Evolutionary conservation across 352 stramenopile species (phyloP).

Genomic region (Aphanomyces astaci): DNA sequence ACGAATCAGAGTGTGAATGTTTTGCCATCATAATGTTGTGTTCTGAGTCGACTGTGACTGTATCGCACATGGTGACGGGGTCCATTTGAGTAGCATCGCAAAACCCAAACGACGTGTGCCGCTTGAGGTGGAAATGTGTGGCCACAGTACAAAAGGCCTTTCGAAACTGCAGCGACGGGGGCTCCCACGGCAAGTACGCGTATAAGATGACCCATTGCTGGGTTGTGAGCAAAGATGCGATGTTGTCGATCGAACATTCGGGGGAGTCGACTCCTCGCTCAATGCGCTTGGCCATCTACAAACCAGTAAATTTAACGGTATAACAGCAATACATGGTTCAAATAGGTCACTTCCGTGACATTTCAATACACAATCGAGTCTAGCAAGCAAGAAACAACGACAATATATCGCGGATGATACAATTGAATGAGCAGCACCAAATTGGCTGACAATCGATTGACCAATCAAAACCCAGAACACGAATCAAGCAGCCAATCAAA

Average conservation of each 20-base stretch:
- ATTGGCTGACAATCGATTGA: too few relatives aligned
- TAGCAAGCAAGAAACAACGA: too few relatives aligned
- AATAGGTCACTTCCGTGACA: too few relatives aligned
- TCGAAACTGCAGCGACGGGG: neutral
- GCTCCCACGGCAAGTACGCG: slow-evolving; percentile 18
- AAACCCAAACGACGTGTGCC: slow-evolving; percentile 1
- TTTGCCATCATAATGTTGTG: too few relatives aligned
- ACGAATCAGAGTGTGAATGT: neutral
- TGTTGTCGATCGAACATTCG: neutral
- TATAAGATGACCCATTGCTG: slow-evolving; percentile 3
- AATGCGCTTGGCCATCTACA: slow-evolving; percentile 17
- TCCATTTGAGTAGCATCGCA: slow-evolving; percentile 13
- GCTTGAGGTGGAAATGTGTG: neutral
- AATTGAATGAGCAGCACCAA: too few relatives aligned
- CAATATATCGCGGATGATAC: too few relatives aligned
- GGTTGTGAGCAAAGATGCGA: neutral
- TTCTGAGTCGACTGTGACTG: too few relatives aligned
- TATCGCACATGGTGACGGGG: neutral
- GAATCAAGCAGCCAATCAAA: too few relatives aligned
- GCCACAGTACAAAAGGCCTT: slow-evolving; percentile 8
- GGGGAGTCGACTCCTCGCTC: slow-evolving; percentile 2
- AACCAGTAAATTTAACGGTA: too few relatives aligned
- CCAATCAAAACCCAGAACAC: too few relatives aligned
- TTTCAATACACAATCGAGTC: too few relatives aligned
- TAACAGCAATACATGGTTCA: too few relatives aligned